Conservation (phyloP, 805 yeast species). For the Pichia deserticola region DNA sequence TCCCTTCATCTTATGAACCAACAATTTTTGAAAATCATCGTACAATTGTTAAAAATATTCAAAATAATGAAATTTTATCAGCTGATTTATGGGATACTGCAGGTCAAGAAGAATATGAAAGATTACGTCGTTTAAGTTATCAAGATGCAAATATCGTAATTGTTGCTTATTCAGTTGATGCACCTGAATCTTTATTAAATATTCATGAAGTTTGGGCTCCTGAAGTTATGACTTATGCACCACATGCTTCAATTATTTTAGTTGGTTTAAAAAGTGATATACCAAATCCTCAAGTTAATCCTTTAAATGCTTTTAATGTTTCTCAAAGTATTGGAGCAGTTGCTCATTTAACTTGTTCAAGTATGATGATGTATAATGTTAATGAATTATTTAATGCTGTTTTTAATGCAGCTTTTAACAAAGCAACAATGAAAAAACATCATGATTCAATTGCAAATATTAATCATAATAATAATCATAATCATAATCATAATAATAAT, state of each 20-base stretch:
- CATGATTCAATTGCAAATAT: not conserved
- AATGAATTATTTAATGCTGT: constrained; percentile 54
- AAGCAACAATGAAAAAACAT: constrained; percentile 7
- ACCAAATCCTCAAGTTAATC: constrained; percentile 27
- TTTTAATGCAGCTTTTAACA: constrained; percentile 29
- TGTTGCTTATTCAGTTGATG: constrained; percentile 68
- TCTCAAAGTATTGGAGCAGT: constrained; percentile 52
- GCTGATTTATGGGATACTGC: constrained; percentile 95
- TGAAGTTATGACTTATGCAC: constrained; percentile 77
- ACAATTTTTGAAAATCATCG: constrained; percentile 95
- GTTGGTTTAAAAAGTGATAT: constrained; percentile 83
- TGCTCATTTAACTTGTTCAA: constrained; percentile 73
- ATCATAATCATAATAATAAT: too few species aligned
- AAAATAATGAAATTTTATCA: constrained; percentile 80
- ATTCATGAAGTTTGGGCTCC: constrained; percentile 83
- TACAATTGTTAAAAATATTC: constrained; percentile 84
- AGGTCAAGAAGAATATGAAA: constrained; percentile 87
- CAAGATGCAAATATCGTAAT: constrained; percentile 75
- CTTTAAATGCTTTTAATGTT: constrained; percentile 19
- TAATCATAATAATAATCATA: too few species aligned
- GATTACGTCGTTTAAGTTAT: constrained; percentile 78
- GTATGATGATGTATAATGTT: constrained; percentile 61
- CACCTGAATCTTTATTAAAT: constrained; percentile 56
- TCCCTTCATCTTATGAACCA: constrained; percentile 96
- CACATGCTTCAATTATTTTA: constrained; percentile 65